Conservation (phyloP, 495 filamentous ascomycete species). For the Penicillium ucsense region DNA sequence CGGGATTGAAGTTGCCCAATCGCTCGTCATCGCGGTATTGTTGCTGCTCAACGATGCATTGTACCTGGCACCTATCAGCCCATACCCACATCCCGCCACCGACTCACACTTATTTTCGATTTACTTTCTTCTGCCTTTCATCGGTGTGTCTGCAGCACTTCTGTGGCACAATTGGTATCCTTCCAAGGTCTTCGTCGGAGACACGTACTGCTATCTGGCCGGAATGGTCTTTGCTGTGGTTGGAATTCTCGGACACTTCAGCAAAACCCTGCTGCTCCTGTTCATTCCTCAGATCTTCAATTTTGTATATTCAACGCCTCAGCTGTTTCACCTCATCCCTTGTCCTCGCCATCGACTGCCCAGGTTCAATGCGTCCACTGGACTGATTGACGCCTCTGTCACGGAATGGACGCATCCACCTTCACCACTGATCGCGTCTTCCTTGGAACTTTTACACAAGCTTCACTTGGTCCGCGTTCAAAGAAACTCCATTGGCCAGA, state of each 20-base stretch:
- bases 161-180: conserved; percentile 94
- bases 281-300: conserved; percentile 95
- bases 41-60: conserved; percentile 85
- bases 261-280: conserved; percentile 86
- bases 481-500: conserved; percentile 54
- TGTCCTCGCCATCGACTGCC: conserved; percentile 90
- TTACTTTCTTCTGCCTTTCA: conserved; percentile 87
- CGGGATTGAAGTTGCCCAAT: conserved; percentile 92
- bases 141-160: conserved; percentile 83
- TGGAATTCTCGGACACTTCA: conserved; percentile 92
- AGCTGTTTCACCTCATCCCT: conserved; percentile 79
- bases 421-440: conserved; percentile 44
- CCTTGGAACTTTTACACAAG: conserved; percentile 53
- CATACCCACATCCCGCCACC: conserved; percentile 83
- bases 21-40: conserved; percentile 76
- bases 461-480: conserved; percentile 56
- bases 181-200: conserved; percentile 87
- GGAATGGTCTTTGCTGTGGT: conserved; percentile 99
- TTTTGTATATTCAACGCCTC: conserved; percentile 84
- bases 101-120: conserved; percentile 94
- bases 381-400: conserved; percentile 72
- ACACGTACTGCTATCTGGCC: conserved; percentile 99
- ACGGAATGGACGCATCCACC: conserved; percentile 72
- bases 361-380: conserved; percentile 73
- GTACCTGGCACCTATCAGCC: conserved; percentile 49